Evolutionary conservation across 1,284 basidiomycete genomes (phyloP).

Genomic region (Boletellus deceptivus): DNA sequence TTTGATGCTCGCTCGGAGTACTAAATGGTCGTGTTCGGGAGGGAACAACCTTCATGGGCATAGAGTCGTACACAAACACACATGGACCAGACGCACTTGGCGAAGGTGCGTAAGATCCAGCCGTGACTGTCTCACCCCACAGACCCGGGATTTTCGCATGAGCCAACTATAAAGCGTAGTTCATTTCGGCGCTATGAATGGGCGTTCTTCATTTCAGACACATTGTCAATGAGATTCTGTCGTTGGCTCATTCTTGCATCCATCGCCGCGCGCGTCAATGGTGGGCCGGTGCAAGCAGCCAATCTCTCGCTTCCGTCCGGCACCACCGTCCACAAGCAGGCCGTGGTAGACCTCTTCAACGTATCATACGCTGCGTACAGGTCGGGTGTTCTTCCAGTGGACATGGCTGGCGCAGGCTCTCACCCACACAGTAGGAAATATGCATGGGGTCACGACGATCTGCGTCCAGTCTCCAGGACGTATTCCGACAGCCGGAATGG

Average conservation of each 20-base stretch:
- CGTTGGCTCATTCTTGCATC: constrained; percentile 14
- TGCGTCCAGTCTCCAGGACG: constrained; percentile 49
- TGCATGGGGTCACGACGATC: constrained; percentile 65
- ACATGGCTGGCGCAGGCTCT: background rate
- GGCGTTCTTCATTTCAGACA: background rate
- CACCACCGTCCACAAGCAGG: constrained; percentile 40
- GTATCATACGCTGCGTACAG: constrained; percentile 58
- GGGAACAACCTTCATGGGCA: too few relatives aligned
- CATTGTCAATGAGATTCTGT: background rate
- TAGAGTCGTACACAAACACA: too few relatives aligned
- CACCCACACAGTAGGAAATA: constrained; percentile 40
- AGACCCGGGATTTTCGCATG: too few relatives aligned
- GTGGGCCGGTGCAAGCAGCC: constrained; percentile 44
- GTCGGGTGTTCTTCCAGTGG: constrained; percentile 35
- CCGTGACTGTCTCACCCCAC: too few relatives aligned
- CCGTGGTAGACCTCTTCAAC: constrained; percentile 54
- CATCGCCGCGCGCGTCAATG: constrained; percentile 19
- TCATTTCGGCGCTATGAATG: too few relatives aligned
- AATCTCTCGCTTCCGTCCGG: constrained; percentile 43
- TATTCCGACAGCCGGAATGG: constrained; percentile 61
- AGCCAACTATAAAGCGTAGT: too few relatives aligned
- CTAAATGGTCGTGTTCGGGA: too few relatives aligned
- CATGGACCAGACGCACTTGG: too few relatives aligned
- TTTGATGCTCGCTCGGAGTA: too few relatives aligned
- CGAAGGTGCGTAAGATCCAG: too few relatives aligned